Evolutionary conservation across 139 green algal species (phyloP).

Genomic region (Picochlorum sp.): DNA sequence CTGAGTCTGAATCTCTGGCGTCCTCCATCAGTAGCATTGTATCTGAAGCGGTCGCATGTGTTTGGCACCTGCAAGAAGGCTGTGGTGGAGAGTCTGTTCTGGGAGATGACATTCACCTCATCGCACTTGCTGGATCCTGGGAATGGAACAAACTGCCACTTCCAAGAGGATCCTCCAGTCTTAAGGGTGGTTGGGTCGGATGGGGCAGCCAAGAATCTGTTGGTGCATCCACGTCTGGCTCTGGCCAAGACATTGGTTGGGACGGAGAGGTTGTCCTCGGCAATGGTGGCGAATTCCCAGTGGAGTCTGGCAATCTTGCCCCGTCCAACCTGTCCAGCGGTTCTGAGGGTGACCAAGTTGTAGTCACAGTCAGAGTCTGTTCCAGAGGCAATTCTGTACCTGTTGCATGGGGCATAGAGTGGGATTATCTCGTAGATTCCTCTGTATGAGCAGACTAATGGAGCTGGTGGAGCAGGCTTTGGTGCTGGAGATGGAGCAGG

Average conservation of each 20-base stretch:
- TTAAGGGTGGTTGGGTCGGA: not conserved
- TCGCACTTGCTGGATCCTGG: not conserved
- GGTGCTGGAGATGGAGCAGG: too few species aligned
- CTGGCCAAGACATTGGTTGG: not conserved
- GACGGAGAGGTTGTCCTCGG: not conserved
- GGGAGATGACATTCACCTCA: not conserved
- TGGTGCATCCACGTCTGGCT: not conserved
- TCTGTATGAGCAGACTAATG: too few species aligned
- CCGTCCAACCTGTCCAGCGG: not conserved
- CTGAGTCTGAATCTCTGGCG: conserved; percentile 1
- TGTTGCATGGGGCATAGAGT: too few species aligned
- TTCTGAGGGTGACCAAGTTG: not conserved
- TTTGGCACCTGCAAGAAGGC: not conserved
- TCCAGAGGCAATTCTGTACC: too few species aligned
- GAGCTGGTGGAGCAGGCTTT: too few species aligned
- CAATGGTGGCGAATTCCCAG: not conserved
- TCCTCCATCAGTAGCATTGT: not conserved
- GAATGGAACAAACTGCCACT: not conserved
- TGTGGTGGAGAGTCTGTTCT: not conserved
- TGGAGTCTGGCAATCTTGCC: not conserved
- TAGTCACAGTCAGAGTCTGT: too few species aligned
- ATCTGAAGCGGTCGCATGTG: not conserved
- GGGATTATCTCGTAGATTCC: too few species aligned
- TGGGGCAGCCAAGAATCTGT: not conserved
- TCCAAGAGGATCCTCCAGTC: not conserved